These are phyloP conservation scores for Cutaneotrichosporon dermatis DNA, from an alignment of 1,284 basidiomycete genomes.

Conservation along the genomic window DNA sequence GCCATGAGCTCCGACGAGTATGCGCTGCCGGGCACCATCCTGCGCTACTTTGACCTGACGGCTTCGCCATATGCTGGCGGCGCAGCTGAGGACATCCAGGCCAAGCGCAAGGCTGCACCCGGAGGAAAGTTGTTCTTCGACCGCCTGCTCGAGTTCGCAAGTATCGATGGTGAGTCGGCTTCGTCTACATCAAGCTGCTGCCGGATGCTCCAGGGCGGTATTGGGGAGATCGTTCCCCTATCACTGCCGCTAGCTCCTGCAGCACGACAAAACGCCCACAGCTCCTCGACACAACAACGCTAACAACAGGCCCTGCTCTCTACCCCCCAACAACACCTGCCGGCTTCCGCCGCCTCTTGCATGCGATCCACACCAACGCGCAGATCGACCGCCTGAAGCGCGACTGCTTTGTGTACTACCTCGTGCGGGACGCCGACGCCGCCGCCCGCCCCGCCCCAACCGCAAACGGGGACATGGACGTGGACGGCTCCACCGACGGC, in stretches of 20 bases:
- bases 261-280: neutral
- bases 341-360: slow-evolving; percentile 31
- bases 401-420: slow-evolving; percentile 44
- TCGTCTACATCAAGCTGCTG: too few species aligned
- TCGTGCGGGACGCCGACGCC: slow-evolving; percentile 33
- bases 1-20: slow-evolving; percentile 26
- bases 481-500: slow-evolving; percentile 14
- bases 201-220: too few species aligned
- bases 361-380: slow-evolving; percentile 26
- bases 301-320: slow-evolving; percentile 22
- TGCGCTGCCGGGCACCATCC: slow-evolving; percentile 29
- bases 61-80: slow-evolving; percentile 26
- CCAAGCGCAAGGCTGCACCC: slow-evolving; percentile 21
- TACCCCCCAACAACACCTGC: slow-evolving; percentile 41
- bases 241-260: too few species aligned
- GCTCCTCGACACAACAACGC: neutral
- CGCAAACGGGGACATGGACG: slow-evolving; percentile 21
- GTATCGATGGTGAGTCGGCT: slow-evolving; percentile 29
- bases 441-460: neutral
- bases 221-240: too few species aligned
- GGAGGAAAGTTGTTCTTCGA: slow-evolving; percentile 38
- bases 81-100: slow-evolving; percentile 8
- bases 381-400: slow-evolving; percentile 36
- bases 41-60: slow-evolving; percentile 40
- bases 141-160: slow-evolving; percentile 30